Evolutionary conservation across 2,329 filamentous ascomycete genomes (phyloP), one percentile per base, ranked within the genome.

Genomic region (Xylariaceae sp.): DNA sequence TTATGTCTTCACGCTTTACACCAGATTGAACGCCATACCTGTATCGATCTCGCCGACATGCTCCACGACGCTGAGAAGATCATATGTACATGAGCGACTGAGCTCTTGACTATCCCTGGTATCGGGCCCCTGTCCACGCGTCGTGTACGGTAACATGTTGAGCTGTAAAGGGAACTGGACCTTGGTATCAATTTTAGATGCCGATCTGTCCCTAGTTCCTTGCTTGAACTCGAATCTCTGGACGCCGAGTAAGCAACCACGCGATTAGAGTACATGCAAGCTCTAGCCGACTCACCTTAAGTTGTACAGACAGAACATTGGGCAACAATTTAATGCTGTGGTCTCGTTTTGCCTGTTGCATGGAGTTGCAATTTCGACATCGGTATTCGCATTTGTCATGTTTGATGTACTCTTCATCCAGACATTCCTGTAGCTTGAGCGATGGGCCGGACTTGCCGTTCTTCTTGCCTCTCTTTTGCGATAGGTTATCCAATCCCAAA

Each of bases 21-120:
- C 12, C 16, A 24, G 1, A 36, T 19, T 11, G 9, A 12, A 29
- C 28, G 15, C 48, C 57, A 49, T 50, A 67, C 66, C 91, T 1
- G 88, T 89, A 55, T 96, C 89, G 43, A 96, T 85, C 63, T 91
- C 89, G 38, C 91, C 91, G 45, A 94, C 87, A 59, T 97, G 91
- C 30, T 95, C 90, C 17, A 97, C 85, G 3, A 95, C 90, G 48
- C 87, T 89, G 15, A 90, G 77, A 1, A 97, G 76, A 52, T 95
- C 89, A 62, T 96, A 97, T 4, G 85, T 80, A 57, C 86, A 89
- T 4, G 78, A 82, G 53, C 79, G 70, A 41, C 73, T 74, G 15
- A 83, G 62, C 54, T 83, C 79, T 37, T 69, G 69, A 41, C 66
- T 68, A 34, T 78, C 68, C 50, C 69, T 73, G 4, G 55, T 56